phyloP scores from a whole-genome alignment of 352 stramenopile species.

The Phytophthora litchii region DNA sequence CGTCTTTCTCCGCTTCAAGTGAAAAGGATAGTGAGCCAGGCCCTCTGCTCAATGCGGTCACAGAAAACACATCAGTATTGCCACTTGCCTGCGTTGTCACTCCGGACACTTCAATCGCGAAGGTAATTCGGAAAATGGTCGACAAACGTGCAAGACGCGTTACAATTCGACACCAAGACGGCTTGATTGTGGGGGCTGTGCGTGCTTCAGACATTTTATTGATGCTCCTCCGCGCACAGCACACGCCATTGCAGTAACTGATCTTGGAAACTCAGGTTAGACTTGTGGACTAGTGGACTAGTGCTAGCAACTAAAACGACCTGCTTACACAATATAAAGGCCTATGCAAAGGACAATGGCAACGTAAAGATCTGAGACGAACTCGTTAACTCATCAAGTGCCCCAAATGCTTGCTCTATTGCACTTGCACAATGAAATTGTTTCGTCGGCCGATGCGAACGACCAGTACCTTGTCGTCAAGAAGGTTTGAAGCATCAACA shows the following conservation, averaged over 20 bases:
- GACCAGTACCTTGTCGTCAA: slow-evolving; percentile 72
- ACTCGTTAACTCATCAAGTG: no score
- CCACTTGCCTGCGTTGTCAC: slow-evolving; percentile 20
- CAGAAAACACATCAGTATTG: slow-evolving; percentile 19
- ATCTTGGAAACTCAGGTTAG: background rate
- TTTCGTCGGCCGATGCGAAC: slow-evolving; percentile 78
- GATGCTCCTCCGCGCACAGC: slow-evolving; percentile 60
- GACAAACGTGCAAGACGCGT: slow-evolving; percentile 38
- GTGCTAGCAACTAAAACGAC: no score
- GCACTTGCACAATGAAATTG: slow-evolving; percentile 78
- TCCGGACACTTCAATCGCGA: slow-evolving; percentile 48
- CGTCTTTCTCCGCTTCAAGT: slow-evolving; percentile 21
- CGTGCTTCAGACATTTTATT: slow-evolving; percentile 58
- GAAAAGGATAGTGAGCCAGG: slow-evolving; percentile 21
- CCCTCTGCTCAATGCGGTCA: slow-evolving; percentile 39
- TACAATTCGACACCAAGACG: slow-evolving; percentile 34
- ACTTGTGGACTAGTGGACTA: no score
- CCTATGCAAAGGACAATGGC: no score
- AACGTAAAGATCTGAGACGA: no score
- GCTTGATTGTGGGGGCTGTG: slow-evolving; percentile 39
- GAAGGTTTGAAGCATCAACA: slow-evolving; percentile 47
- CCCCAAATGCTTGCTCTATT: slow-evolving; percentile 24
- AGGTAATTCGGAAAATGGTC: slow-evolving; percentile 54
- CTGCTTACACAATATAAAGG: no score
- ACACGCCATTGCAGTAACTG: slow-evolving; percentile 26